Base-by-base conservation (phyloP, 2,329 filamentous ascomycete genomes). In the Ploettnerulaceae sp. region DNA sequence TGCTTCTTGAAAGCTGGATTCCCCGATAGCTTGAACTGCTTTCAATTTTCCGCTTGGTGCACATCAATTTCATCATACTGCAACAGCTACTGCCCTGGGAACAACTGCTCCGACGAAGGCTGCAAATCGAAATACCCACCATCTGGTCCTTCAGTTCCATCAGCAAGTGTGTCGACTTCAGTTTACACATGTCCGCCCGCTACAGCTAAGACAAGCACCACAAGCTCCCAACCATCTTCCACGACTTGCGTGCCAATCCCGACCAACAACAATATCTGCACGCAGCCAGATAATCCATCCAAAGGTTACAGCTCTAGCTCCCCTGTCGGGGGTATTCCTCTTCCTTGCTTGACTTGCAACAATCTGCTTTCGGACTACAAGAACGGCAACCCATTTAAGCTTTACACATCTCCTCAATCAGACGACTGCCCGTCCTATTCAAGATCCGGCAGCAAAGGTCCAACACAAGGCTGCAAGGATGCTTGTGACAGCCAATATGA, bases 251-350 rank as follows among this genome's bases (percentile, higher is more conserved):
- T 70, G 43, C 71, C 75, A 2, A 62, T 70, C 25, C 69, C 73
- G 1, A 75, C 72, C 46, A 71, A 72, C 55, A 50, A 46, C 15
- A 60, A 60, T 32, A 70, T 79, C 57, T 79, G 75, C 69, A 65
- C 61, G 26, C 73, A 78, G 63, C 71, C 75, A n/a, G 63, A 66
- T 42, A 73, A 67, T 65, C 75, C 77, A 55, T 73, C 75, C 61
- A 77, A 74, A 55, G 81, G 79, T 42, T 91, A 89, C 60, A 80
- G 77, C 1, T 81, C 83, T 1, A 77, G 82, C 26, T 81, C 69
- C 40, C 69, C 73, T 2, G 72, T 77, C 12, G 76, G 73, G 38
- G 69, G 66, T 49, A 76, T 79, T 43, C 63, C 66, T 17, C 64
- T 79, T 42, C 76, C 75, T 35, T 62, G 75, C 45, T 68, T 79